Evolutionary conservation across 495 filamentous ascomycete species (phyloP).

Genomic region (Collariella sp.): DNA sequence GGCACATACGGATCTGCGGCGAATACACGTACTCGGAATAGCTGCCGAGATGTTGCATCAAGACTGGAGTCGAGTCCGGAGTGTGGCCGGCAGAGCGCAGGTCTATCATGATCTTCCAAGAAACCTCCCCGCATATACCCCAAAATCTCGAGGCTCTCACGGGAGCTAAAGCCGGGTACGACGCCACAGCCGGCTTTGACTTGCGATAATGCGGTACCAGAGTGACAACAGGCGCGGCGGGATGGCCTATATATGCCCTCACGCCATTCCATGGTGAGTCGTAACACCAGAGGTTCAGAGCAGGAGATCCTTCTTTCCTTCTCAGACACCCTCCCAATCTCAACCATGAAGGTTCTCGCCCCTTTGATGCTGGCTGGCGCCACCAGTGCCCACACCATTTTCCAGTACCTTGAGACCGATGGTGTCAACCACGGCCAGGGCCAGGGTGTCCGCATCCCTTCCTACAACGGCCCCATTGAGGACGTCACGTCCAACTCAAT

Average conservation of each 20-base stretch:
- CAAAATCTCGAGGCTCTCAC: not conserved
- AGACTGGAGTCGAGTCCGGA: conserved; percentile 1
- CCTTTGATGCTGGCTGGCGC: conserved; percentile 19
- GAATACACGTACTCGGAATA: conserved; percentile 10
- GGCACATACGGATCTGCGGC: not conserved
- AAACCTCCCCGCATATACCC: not conserved
- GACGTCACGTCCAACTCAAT: conserved; percentile 44
- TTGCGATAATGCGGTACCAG: too few species aligned
- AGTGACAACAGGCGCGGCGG: not conserved
- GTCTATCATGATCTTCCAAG: not conserved
- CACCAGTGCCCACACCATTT: conserved; percentile 28
- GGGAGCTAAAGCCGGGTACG: not conserved
- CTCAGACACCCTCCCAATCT: not conserved
- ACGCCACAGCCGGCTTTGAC: not conserved
- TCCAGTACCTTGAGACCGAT: conserved; percentile 23
- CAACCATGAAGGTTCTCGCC: conserved; percentile 24
- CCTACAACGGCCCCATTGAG: conserved; percentile 41
- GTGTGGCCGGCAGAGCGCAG: conserved; percentile 3
- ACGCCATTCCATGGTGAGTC: not conserved
- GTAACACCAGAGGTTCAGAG: not conserved
- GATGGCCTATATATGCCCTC: not conserved
- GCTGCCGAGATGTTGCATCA: conserved; percentile 17
- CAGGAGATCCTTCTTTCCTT: not conserved
- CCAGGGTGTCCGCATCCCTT: conserved; percentile 22
- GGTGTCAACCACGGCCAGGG: conserved; percentile 25